phyloP scores from a whole-genome alignment of 192 early-diverging fungal species.

The Neocallimastix lanati region DNA sequence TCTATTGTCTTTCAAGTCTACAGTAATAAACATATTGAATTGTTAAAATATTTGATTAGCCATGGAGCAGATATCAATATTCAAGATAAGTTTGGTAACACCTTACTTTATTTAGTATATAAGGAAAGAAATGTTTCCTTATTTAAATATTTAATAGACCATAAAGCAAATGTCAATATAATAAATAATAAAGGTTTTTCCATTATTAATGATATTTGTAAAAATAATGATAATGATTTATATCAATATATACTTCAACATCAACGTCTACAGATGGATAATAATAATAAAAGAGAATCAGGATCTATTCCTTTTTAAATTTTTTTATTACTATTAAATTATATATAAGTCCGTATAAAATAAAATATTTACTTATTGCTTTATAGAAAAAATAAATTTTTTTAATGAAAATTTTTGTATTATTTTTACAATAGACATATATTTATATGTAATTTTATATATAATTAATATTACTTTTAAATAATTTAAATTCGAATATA shows the following conservation, averaged over 20 bases:
- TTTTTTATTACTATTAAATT: too few species aligned
- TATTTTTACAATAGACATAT: too few species aligned
- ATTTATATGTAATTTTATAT: too few species aligned
- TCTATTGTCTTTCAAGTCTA: neutral
- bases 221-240: neutral
- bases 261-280: neutral
- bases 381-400: too few species aligned
- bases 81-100: neutral
- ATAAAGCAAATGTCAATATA: neutral
- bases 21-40: neutral
- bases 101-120: neutral
- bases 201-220: neutral
- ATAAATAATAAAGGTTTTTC: neutral
- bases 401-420: too few species aligned
- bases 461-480: too few species aligned
- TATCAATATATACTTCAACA: neutral
- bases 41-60: neutral
- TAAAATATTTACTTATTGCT: too few species aligned
- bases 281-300: neutral
- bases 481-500: too few species aligned
- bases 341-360: too few species aligned
- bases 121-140: neutral
- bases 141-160: neutral
- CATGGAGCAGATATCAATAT: neutral
- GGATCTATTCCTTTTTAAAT: neutral